A percentile compares a stretch with the other conserved stretches of the same genome.
phyloP scores from a whole-genome alignment of 495 filamentous ascomycete species.

The Aspergillus nidulans region DNA sequence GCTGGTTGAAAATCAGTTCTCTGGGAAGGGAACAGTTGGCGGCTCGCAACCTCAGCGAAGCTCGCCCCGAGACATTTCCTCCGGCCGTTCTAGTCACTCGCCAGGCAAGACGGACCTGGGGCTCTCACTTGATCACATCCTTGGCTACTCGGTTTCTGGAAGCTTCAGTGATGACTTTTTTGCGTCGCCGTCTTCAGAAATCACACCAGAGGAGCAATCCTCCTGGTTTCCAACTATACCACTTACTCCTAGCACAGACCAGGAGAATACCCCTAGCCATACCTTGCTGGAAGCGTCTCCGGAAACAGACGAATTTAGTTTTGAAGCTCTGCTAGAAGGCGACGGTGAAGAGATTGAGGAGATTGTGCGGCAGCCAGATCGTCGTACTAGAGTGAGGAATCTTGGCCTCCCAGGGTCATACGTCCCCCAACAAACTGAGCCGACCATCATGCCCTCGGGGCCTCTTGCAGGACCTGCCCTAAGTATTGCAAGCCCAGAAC shows the following conservation, averaged over 20 bases:
- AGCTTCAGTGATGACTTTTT: slow-evolving; percentile 12
- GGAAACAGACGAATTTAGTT: slow-evolving; percentile 24
- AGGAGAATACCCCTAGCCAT: background rate
- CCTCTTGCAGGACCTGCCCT: slow-evolving; percentile 40
- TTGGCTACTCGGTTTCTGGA: slow-evolving; percentile 7
- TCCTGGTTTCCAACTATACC: slow-evolving; percentile 18
- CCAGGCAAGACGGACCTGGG: slow-evolving; percentile 4
- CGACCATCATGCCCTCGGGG: background rate
- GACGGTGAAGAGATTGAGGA: slow-evolving; percentile 58
- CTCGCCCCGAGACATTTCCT: background rate
- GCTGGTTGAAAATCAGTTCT: slow-evolving; percentile 8
- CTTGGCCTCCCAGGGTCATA: slow-evolving; percentile 14
- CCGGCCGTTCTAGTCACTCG: slow-evolving; percentile 1
- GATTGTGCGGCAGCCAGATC: slow-evolving; percentile 47
- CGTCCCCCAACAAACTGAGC: background rate
- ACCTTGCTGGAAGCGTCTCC: background rate
- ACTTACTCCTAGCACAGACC: slow-evolving; percentile 9
- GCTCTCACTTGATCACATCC: slow-evolving; percentile 10
- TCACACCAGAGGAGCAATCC: slow-evolving; percentile 12
- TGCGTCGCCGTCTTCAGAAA: slow-evolving; percentile 12
- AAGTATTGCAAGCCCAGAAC: slow-evolving; percentile 52
- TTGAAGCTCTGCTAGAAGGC: slow-evolving; percentile 34
- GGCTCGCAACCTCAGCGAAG: background rate
- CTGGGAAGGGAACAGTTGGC: background rate
- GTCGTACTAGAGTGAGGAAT: slow-evolving; percentile 35